Conservation (phyloP, 495 filamentous ascomycete genomes). For the Daldinia childiae region DNA sequence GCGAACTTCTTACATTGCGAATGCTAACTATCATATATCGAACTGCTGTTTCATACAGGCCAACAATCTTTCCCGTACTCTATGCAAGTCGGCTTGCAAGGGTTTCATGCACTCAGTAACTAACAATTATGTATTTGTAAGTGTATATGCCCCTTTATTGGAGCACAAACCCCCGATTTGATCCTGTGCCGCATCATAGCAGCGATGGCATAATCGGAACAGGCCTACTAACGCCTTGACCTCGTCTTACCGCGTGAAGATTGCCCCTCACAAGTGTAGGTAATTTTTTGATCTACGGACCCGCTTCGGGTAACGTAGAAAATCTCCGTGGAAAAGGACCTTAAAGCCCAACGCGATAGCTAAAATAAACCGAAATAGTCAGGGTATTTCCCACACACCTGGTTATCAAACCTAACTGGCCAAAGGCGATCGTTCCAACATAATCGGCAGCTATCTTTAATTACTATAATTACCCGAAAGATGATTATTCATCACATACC, state of each 20-base stretch:
- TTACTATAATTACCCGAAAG: no score
- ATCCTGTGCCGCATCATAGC: not conserved
- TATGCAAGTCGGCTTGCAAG: not conserved
- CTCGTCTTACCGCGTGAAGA: not conserved
- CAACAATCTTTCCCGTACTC: not conserved
- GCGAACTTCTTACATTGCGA: no score
- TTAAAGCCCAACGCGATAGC: not conserved
- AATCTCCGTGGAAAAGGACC: not conserved
- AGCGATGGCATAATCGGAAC: not conserved
- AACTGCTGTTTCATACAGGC: not conserved
- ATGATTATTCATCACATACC: no score
- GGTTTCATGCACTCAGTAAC: no score
- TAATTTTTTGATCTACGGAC: not conserved
- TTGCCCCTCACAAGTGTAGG: not conserved
- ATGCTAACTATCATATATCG: not conserved
- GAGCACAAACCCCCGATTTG: not conserved
- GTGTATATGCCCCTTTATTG: not conserved
- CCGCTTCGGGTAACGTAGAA: not conserved
- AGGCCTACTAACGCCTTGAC: not conserved
- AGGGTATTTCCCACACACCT: no score
- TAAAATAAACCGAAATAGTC: not conserved
- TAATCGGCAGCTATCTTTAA: no score
- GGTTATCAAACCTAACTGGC: no score
- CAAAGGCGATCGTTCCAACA: no score
- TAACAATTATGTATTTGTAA: not conserved